Evolutionary conservation across 306 rosid species (phyloP), one percentile per base, ranked within the genome.

Genomic region (Canavalia ensiformis): DNA sequence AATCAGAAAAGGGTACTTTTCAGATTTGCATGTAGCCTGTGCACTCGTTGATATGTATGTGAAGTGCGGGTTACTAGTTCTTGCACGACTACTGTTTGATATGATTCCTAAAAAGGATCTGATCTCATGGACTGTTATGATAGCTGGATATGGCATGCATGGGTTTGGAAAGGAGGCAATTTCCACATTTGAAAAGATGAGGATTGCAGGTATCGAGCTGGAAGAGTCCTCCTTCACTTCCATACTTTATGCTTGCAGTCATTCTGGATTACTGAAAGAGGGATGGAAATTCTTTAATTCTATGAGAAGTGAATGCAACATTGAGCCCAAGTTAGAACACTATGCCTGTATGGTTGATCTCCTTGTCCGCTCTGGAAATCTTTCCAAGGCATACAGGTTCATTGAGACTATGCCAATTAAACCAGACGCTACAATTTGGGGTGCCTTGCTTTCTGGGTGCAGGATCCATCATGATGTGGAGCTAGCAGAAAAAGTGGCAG

Each of bases 291-390:
- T 89, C 85, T 92, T 82, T 74, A 37, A 83, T 58, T 77, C 47
- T n/a, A 92, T 88, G 97, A 90, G 50, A 84, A 80, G 68, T 25
- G 89, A 90, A 80, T 89, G 56, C 58, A 47, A 59, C 30, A 86
- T 92, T 3, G 88, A 83, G 57, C 91, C 93, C 37, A 86, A 74
- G 68, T 74, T 92, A 75, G 91, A 89, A 74, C 94, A 92, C 65
- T 87, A 87, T 86, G 91, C 91, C 10, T 90, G 92, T 56, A 90
- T 92, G 97, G 94, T 90, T 81, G 90, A 90, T 84, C 94, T 92
- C 68, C 82, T 83, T 51, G 58, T 71, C 4, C 82, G 78, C 81
- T 83, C 89, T 6, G 92, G 97, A 77, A 89, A 87, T 81, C 85
- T 89, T 45, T 64, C 86, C 37, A 68, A 77, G 88, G 93, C 93